Evolutionary conservation across 1,284 basidiomycete species (phyloP), one percentile per base, ranked within the genome.

Genomic region (Trametes pubescens): DNA sequence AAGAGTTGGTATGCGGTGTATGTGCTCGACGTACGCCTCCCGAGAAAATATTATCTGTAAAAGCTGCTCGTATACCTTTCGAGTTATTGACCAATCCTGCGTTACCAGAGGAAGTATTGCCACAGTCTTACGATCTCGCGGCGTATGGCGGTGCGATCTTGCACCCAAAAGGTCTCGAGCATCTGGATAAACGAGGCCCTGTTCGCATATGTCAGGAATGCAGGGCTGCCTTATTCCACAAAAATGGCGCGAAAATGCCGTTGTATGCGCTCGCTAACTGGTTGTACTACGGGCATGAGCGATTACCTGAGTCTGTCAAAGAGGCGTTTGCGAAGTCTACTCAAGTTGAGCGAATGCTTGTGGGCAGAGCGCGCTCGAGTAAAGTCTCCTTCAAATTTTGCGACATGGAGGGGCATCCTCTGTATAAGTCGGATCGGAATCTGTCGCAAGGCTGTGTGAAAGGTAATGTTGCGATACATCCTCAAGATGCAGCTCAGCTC

Each of bases 381-480:
- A 22, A 21, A 18, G 37, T 51, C 18, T 51, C 51, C 2, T 35
- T 1, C 32, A 37, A 51, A 14, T 51, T 51, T 11, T 37, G 51
- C 13, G 2, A 22, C 3, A 1, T 51, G 2, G 1, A 2, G n/a
- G 34, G 44, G 7, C 44, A 47, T 16, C n/a, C n/a, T n/a, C n/a
- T n/a, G n/a, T 47, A 24, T 11, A 6, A 9, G 2, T 11, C 44
- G 5, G 43, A 46, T 46, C 2, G 1, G 7, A 2, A 13, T 22
- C n/a, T 21, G 1, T 49, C 47, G 4, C 63, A 64, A 48, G 29
- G 47, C 0, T 64, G 24, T 35, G 38, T 64, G 11, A 48, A 46
- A 35, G 64, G 64, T 0, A 65, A 65, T 29, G 47, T 65, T 3
- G 40, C 40, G 16, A 61, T 52, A 53, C 48, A 44, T 60, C 68